Conservation (phyloP, 306 rosid genomes). For the Rosa multiflora region DNA sequence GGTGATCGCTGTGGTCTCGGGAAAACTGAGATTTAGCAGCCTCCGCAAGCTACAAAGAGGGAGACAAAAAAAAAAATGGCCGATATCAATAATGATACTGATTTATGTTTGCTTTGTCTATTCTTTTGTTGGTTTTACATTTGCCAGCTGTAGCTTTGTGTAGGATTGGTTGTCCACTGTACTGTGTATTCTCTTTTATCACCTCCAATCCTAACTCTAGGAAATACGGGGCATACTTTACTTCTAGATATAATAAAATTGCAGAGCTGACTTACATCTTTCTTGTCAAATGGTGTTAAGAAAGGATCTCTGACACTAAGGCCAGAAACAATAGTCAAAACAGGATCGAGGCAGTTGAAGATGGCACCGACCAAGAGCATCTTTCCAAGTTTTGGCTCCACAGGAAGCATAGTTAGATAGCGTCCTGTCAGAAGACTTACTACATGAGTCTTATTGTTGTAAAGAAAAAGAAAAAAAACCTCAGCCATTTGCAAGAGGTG, state of each 20-base stretch:
- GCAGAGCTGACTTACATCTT: constrained; percentile 63
- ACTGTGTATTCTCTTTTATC: background rate
- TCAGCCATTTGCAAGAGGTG: constrained; percentile 19
- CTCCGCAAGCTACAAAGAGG: constrained; percentile 76
- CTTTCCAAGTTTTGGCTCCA: constrained; percentile 98
- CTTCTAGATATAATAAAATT: background rate
- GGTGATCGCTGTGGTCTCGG: constrained; percentile 79
- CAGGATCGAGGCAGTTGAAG: constrained; percentile 90
- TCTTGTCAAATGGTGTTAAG: constrained; percentile 79
- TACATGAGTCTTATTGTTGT: constrained; percentile 20
- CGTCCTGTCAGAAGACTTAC: constrained; percentile 61
- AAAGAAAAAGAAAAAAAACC: background rate
- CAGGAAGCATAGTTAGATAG: constrained; percentile 75
- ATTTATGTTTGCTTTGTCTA: background rate
- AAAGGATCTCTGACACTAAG: constrained; percentile 98
- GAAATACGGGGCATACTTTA: constrained; percentile 8
- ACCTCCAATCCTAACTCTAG: background rate
- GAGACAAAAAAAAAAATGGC: background rate
- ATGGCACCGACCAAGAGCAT: constrained; percentile 86
- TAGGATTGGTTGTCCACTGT: background rate
- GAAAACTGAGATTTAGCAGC: constrained; percentile 88
- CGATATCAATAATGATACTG: constrained; percentile 1
- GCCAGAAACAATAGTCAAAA: constrained; percentile 87
- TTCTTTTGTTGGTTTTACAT: background rate
- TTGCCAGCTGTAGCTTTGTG: background rate